Evolutionary conservation across 805 yeast species (phyloP).

Genomic region (Candida silvicultrix): DNA sequence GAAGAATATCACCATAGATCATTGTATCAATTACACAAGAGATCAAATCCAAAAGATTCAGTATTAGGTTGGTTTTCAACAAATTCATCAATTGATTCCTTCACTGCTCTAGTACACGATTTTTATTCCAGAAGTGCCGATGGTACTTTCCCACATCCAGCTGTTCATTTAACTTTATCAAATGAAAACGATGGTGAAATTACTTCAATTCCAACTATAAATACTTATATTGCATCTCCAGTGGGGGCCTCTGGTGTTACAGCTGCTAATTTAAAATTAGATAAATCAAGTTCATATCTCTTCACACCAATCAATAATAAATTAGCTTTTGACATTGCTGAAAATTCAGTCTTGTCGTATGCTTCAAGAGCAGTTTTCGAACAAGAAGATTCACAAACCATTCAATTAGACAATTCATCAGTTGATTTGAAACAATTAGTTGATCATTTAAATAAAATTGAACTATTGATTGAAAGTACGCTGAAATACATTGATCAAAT

Average conservation of each 20-base stretch:
- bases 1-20: constrained; percentile 72
- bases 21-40: constrained; percentile 64
- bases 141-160: constrained; percentile 69
- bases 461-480: constrained; percentile 41
- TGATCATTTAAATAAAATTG: constrained; percentile 39
- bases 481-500: constrained; percentile 40
- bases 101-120: constrained; percentile 75
- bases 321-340: constrained; percentile 51
- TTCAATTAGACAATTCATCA: constrained; percentile 26
- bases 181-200: constrained; percentile 38
- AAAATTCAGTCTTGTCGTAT: constrained; percentile 49
- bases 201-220: constrained; percentile 46
- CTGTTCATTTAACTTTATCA: constrained; percentile 71
- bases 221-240: constrained; percentile 72
- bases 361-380: constrained; percentile 33
- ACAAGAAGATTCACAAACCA: constrained; percentile 17
- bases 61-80: constrained; percentile 86
- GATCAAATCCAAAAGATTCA: constrained; percentile 70
- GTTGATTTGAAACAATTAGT: constrained; percentile 41
- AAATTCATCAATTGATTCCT: constrained; percentile 52
- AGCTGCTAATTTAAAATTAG: constrained; percentile 30
- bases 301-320: constrained; percentile 73
- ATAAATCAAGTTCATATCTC: constrained; percentile 41
- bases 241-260: constrained; percentile 48
- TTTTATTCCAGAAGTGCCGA: constrained; percentile 66